These are phyloP conservation scores for Physcomitrium patens DNA, from an alignment of 225 moss, liverwort and hornwort species.

Conservation along the genomic window DNA sequence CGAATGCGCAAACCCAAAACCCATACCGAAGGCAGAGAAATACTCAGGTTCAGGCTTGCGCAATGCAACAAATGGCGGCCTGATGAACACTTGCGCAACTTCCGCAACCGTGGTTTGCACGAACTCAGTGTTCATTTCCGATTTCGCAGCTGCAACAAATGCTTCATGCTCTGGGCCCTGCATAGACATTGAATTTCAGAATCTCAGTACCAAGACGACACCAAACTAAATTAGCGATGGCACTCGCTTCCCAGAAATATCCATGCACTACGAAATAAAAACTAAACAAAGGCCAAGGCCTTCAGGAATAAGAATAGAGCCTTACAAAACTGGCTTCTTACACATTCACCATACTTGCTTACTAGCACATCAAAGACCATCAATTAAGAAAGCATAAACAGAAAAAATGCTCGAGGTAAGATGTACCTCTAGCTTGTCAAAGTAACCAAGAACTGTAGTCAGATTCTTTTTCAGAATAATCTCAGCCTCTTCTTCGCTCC, in stretches of 20 bases:
- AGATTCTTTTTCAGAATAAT: conserved; percentile 44
- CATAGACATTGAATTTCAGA: conserved; percentile 6
- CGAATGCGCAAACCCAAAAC: conserved; percentile 11
- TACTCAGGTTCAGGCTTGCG: conserved; percentile 68
- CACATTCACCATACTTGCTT: neutral
- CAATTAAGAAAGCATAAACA: neutral
- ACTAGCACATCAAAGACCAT: neutral
- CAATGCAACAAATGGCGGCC: conserved; percentile 65
- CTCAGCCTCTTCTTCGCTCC: conserved; percentile 58
- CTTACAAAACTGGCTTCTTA: neutral
- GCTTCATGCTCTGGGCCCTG: conserved; percentile 76
- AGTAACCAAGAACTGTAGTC: conserved; percentile 65
- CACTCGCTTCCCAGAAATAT: neutral
- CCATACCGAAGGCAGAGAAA: conserved; percentile 63
- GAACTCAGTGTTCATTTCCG: conserved; percentile 61
- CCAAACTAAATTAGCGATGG: neutral
- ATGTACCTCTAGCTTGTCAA: conserved; percentile 65
- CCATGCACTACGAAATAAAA: neutral
- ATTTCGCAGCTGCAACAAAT: conserved; percentile 60
- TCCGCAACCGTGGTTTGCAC: conserved; percentile 66
- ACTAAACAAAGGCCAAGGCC: neutral
- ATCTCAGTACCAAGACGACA: neutral
- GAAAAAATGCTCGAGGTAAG: neutral
- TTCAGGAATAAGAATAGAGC: neutral
- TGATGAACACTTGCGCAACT: conserved; percentile 51